Evolutionary conservation across 192 early-diverging fungal species (phyloP).

Genomic region (Podila clonocystis): DNA sequence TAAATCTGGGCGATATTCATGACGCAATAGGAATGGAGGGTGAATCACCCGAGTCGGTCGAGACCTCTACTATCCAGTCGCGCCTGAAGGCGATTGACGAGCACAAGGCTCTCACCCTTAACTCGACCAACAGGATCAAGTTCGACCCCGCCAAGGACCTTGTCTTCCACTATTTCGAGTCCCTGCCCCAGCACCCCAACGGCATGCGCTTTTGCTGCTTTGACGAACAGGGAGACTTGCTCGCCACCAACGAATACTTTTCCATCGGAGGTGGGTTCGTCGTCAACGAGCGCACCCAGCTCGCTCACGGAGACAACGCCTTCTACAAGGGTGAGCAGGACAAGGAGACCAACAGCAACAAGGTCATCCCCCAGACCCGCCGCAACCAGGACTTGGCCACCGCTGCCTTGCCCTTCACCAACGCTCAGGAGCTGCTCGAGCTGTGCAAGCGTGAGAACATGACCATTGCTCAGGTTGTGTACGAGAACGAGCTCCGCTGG

Average conservation of each 20-base stretch:
- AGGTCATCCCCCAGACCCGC: conserved; percentile 58
- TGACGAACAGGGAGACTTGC: conserved; percentile 78
- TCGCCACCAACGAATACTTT: conserved; percentile 95
- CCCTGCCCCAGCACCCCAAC: conserved; percentile 94
- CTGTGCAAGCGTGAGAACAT: conserved; percentile 85
- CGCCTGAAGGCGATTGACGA: conserved; percentile 81
- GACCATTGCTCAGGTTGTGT: conserved; percentile 96
- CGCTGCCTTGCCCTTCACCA: conserved; percentile 86
- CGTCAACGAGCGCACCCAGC: conserved; percentile 87
- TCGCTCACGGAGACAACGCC: conserved; percentile 72
- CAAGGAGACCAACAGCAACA: conserved; percentile 47
- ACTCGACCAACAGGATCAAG: conserved; percentile 78
- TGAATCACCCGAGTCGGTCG: conserved; percentile 85
- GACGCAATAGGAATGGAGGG: conserved; percentile 78
- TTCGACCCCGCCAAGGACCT: conserved; percentile 89
- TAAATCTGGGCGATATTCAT: not conserved
- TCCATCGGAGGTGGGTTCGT: conserved; percentile 97
- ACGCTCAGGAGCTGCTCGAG: conserved; percentile 79
- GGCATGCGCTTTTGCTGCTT: conserved; percentile 95
- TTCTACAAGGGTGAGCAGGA: conserved; percentile 58
- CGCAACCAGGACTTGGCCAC: conserved; percentile 77
- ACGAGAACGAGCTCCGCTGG: conserved; percentile 94
- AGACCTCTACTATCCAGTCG: conserved; percentile 80
- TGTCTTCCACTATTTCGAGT: conserved; percentile 88
- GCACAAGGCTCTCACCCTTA: conserved; percentile 75